phyloP scores from a whole-genome alignment of 1,284 basidiomycete species.

The Mycosarcoma mackinlayi region DNA sequence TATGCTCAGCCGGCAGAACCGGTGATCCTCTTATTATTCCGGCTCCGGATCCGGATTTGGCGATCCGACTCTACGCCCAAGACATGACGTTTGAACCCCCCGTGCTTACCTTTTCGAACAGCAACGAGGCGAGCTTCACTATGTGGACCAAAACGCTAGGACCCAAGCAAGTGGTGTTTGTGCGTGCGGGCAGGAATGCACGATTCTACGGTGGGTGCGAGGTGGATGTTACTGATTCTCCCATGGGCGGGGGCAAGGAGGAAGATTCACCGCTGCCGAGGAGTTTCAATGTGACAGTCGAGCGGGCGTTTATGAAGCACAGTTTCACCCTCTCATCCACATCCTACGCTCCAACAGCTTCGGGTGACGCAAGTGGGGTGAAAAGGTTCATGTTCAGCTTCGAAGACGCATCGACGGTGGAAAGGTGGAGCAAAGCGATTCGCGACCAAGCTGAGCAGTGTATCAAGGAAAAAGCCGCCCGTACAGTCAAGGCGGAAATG shows the following conservation, averaged over 20 bases:
- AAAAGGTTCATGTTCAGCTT: slow-evolving; percentile 58
- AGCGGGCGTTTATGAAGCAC: slow-evolving; percentile 60
- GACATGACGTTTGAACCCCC: slow-evolving; percentile 62
- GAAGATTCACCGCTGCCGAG: slow-evolving; percentile 40
- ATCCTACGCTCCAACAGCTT: too few relatives aligned
- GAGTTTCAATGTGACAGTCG: slow-evolving; percentile 49
- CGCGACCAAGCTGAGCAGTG: slow-evolving; percentile 11
- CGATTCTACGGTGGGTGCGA: slow-evolving; percentile 48
- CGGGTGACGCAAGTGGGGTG: background rate
- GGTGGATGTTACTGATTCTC: slow-evolving; percentile 10
- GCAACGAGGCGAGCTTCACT: slow-evolving; percentile 54
- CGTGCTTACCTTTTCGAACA: slow-evolving; percentile 52
- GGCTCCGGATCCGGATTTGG: slow-evolving; percentile 58
- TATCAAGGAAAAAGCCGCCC: slow-evolving; percentile 13
- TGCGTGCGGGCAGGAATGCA: slow-evolving; percentile 58
- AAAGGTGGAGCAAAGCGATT: slow-evolving; percentile 24
- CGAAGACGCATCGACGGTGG: slow-evolving; percentile 28
- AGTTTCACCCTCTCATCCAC: slow-evolving; percentile 55
- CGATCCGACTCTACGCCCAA: slow-evolving; percentile 58
- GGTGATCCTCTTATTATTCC: slow-evolving; percentile 59
- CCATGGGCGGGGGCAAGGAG: background rate
- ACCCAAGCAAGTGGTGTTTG: slow-evolving; percentile 54
- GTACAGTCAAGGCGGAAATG: background rate
- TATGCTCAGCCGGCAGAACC: slow-evolving; percentile 58
- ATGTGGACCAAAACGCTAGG: slow-evolving; percentile 59